Evolutionary conservation across 129 eudicot genomes (phyloP).

Genomic region (Pseudognaphalium luteoalbum): DNA sequence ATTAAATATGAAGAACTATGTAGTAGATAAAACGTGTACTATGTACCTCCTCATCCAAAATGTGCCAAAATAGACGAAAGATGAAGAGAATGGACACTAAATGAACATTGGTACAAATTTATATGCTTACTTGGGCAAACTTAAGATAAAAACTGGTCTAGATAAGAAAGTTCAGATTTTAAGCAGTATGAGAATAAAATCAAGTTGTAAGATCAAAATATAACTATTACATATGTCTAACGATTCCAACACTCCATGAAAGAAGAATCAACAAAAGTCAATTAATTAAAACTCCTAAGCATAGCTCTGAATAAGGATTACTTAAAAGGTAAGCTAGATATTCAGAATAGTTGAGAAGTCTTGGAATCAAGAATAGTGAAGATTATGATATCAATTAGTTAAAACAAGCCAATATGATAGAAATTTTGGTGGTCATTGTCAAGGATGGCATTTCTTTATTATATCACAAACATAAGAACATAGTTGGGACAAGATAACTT

Average conservation of each 20-base stretch:
- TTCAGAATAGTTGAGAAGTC: not conserved
- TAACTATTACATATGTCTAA: not conserved
- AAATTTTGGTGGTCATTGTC: not conserved
- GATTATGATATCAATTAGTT: not conserved
- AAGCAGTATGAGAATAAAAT: not conserved
- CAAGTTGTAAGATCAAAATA: not conserved
- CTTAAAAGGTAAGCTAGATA: not conserved
- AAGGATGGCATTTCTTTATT: not conserved
- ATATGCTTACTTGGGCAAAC: not conserved
- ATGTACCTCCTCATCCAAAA: too few relatives aligned
- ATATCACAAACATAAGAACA: conserved; percentile 1
- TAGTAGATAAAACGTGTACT: too few relatives aligned
- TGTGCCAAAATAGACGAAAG: too few relatives aligned
- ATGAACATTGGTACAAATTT: not conserved
- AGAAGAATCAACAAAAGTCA: not conserved
- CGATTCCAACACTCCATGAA: not conserved
- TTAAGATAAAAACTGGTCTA: not conserved
- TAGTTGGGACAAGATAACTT: conserved; percentile 37
- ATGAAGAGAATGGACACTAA: too few relatives aligned
- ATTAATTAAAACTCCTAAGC: not conserved
- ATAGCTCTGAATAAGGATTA: too few relatives aligned
- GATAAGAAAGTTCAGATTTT: not conserved
- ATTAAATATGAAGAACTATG: too few relatives aligned
- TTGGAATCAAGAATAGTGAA: not conserved
- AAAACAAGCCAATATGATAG: not conserved